phyloP scores from a whole-genome alignment of 495 filamentous ascomycete species.

The Xylaria cubensis region DNA sequence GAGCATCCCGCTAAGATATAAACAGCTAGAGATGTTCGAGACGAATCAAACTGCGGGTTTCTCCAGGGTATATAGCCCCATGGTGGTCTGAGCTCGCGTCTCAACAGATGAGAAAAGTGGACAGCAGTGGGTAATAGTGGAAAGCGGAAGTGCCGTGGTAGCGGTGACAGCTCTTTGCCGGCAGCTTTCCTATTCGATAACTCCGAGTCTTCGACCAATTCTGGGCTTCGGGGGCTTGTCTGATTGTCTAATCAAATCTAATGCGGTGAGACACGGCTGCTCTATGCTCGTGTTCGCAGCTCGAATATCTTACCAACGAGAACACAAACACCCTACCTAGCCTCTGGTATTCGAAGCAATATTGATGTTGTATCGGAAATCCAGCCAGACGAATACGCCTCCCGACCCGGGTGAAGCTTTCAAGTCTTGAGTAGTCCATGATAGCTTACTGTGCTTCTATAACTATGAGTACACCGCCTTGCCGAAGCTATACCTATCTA shows the following conservation, averaged over 20 bases:
- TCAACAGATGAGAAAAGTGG: slow-evolving; percentile 28
- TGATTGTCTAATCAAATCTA: not conserved
- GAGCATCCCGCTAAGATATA: slow-evolving; percentile 12
- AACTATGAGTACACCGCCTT: slow-evolving; percentile 13
- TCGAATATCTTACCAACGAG: not conserved
- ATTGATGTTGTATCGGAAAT: not conserved
- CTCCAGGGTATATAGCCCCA: not conserved
- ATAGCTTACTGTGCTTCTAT: slow-evolving; percentile 15
- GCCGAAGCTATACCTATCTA: slow-evolving; percentile 8
- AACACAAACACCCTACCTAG: not conserved
- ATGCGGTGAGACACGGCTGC: not conserved
- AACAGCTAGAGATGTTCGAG: not conserved
- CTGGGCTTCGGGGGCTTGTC: slow-evolving; percentile 13
- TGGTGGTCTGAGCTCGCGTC: slow-evolving; percentile 8
- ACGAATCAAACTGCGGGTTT: not conserved
- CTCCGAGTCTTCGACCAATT: not conserved
- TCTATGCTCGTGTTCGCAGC: not conserved
- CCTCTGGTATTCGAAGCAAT: not conserved
- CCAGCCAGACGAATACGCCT: not conserved
- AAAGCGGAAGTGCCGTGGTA: slow-evolving; percentile 20
- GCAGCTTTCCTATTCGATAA: slow-evolving; percentile 25
- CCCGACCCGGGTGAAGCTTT: not conserved
- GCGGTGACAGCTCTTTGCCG: slow-evolving; percentile 23
- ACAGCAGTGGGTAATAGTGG: not conserved
- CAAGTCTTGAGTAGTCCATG: not conserved